Conservation (phyloP, 345 rosid genomes). For the Cochlearia excelsa region DNA sequence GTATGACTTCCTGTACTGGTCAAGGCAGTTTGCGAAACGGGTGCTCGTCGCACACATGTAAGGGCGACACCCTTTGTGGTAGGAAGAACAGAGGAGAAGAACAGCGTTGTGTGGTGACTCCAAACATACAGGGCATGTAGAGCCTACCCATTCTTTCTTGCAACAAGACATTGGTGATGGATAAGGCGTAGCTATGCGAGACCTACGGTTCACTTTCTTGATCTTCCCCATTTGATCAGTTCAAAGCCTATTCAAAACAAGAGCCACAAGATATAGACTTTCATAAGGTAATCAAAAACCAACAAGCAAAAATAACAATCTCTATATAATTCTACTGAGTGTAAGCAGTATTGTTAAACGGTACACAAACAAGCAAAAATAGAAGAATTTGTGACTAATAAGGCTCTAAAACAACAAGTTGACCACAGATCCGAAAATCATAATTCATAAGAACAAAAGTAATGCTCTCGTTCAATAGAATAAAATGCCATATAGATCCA, state of each 20-base stretch:
- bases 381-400: background rate
- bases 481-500: background rate
- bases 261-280: background rate
- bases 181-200: slow-evolving; percentile 31
- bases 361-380: slow-evolving; percentile 24
- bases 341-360: slow-evolving; percentile 4
- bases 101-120: slow-evolving; percentile 90
- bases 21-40: slow-evolving; percentile 81
- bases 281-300: background rate
- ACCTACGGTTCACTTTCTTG: slow-evolving; percentile 36
- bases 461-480: background rate
- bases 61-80: slow-evolving; percentile 83
- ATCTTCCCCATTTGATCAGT: slow-evolving; percentile 51
- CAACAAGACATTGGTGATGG: slow-evolving; percentile 43
- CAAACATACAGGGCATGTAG: slow-evolving; percentile 68
- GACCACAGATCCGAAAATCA: too few relatives aligned
- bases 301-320: background rate
- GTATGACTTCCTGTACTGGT: slow-evolving; percentile 77
- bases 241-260: slow-evolving; percentile 26
- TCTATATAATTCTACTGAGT: background rate
- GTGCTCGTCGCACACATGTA: slow-evolving; percentile 92
- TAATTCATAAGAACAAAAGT: too few relatives aligned
- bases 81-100: slow-evolving; percentile 76
- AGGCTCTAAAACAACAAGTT: background rate
- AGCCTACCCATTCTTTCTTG: slow-evolving; percentile 61